A percentile compares a stretch with the other conserved stretches of the same genome.
Evolutionary conservation across 495 filamentous ascomycete genomes (phyloP).

Genomic region (Tetracladium setigerum): DNA sequence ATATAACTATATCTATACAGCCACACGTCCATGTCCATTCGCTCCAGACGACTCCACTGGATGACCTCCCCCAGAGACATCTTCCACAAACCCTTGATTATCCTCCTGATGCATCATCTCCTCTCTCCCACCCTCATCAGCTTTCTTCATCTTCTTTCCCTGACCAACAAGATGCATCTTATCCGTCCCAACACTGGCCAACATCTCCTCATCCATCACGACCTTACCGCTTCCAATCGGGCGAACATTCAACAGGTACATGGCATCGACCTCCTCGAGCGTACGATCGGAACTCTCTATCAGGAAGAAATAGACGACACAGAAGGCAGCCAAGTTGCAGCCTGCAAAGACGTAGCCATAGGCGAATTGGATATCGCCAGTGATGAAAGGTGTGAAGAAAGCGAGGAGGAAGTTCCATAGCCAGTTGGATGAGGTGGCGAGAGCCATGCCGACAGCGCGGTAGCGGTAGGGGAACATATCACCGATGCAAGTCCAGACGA

Average conservation of each 20-base stretch:
- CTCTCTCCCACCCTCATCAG: constrained; percentile 1
- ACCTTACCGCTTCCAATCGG: constrained; percentile 59
- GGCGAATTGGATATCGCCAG: constrained; percentile 55
- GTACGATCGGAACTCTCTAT: constrained; percentile 61
- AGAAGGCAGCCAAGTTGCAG: constrained; percentile 55
- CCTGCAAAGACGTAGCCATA: constrained; percentile 78
- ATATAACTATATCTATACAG: no score
- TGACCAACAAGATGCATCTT: constrained; percentile 1
- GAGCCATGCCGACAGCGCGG: constrained; percentile 65
- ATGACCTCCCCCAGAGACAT: neutral
- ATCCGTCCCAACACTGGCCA: neutral
- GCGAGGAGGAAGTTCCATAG: constrained; percentile 78
- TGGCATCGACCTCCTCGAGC: constrained; percentile 71
- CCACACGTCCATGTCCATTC: no score
- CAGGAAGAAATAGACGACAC: constrained; percentile 72
- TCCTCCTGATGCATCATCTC: neutral
- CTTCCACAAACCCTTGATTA: neutral
- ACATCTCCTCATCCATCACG: constrained; percentile 20
- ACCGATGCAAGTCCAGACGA: constrained; percentile 71
- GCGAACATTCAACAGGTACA: constrained; percentile 68
- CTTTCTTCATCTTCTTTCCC: neutral
- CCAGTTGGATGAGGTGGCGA: constrained; percentile 81
- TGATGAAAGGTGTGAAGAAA: constrained; percentile 79
- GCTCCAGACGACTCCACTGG: neutral
- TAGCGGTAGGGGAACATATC: constrained; percentile 79